Evolutionary conservation across 805 yeast species (phyloP), one percentile per base, ranked within the genome.

Genomic region (Lachancea kluyveri): DNA sequence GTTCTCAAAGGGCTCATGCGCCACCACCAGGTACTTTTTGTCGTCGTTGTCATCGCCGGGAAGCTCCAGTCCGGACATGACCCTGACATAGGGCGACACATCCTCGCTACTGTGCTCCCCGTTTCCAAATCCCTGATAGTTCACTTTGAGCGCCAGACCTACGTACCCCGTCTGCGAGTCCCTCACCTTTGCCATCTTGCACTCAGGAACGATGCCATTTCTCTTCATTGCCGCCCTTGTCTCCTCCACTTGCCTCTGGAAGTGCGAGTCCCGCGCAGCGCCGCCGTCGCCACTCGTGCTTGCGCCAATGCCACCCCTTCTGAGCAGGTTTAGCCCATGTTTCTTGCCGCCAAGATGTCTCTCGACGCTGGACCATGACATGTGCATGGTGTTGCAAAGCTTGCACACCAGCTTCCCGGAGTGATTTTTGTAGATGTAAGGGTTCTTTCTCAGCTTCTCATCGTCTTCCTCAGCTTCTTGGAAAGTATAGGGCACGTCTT

Each of bases 1-100:
- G 37, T 79, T 85, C 39, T 86, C 90, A 54, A 85, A 92, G 2
- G 96, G 96, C 52, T 86, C 95, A 3, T 80, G 92, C n/a, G 87
- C 77, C 0, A 88, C 59, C 8, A 88, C 77, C 41, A 92, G 46
- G 52, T 78, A 88, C 57, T 64, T 60, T 23, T 62, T 57, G 30
- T 64, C 60, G 1, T 66, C 63, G 19, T 68, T 62, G 31, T 73
- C 74, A 46, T 70, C 73, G 4, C 65, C 59, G 6, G 62, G 53
- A 32, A 78, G 77, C 46, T 92, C 97, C 47, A 72, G 77, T 18
- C 79, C 73, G 23, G 85, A 74, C 83, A 88, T 80, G 26, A 90
- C 59, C 33, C 95, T 64, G 6, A 48, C 41, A 55, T 75, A 80
- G 29, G 74, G 63, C 8, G 95, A 94, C 10, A 27, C 26, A 8